Evolutionary conservation across 805 yeast species (phyloP).

Genomic region (Metschnikowia sp.): DNA sequence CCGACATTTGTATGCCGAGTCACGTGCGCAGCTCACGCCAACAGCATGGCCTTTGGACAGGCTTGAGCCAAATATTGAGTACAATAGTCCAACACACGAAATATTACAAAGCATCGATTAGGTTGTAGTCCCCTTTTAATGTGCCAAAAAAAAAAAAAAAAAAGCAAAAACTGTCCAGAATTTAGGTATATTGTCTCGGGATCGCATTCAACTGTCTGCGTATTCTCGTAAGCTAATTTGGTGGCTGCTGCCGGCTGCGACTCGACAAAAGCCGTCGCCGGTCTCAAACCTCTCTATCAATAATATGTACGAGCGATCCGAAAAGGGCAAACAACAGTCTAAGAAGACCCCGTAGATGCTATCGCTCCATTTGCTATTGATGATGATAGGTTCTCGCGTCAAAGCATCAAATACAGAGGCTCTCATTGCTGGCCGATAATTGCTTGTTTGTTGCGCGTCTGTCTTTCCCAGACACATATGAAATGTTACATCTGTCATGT

Average conservation of each 20-base stretch:
- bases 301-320: conserved; percentile 32
- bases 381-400: conserved; percentile 26
- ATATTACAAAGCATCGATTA: no score
- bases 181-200: no score
- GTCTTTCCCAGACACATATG: conserved; percentile 24
- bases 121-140: no score
- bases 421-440: conserved; percentile 45
- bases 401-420: conserved; percentile 41
- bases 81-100: neutral
- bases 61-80: neutral
- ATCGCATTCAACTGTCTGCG: no score
- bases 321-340: conserved; percentile 23
- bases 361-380: conserved; percentile 40
- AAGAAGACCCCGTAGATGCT: conserved; percentile 44
- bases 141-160: no score
- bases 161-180: no score
- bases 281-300: conserved; percentile 49
- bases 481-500: conserved; percentile 21
- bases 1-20: neutral
- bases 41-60: neutral
- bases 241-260: conserved; percentile 35
- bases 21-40: conserved; percentile 4
- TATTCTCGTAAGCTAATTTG: neutral
- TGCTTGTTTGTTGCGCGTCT: conserved; percentile 3
- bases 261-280: conserved; percentile 38